Evolutionary conservation across 2,329 filamentous ascomycete genomes (phyloP), one percentile per base, ranked within the genome.

Genomic region (Mariannaea elegans): DNA sequence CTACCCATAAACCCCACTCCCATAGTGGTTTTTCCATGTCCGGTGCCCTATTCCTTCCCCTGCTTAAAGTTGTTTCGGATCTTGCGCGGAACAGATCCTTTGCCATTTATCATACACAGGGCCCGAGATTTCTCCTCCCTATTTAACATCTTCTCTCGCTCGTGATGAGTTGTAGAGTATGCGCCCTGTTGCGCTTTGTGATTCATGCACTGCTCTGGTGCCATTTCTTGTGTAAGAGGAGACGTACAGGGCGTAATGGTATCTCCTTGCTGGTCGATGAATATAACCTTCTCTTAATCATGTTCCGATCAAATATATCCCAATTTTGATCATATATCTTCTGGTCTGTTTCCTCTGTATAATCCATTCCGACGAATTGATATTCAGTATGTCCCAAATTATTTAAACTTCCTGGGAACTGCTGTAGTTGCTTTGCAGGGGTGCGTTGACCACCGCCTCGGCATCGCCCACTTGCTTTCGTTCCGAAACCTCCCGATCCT

Each of bases 401-500:
- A 56, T 69, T 71, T 70, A 72, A 61, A 72, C 64, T 69, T 72
- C 70, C 62, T 67, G 68, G 65, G 64, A 61, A 65, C 65, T 66
- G 65, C 56, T 65, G 60, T 59, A 66, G 62, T 62, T 68, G 66
- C 60, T 73, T 65, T 67, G 80, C 36, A 80, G 80, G 71, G 72
- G 73, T 56, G 75, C 75, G 64, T 91, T 88, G 70, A 94, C 83
- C 81, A 93, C 84, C 73, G 87, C 88, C 78, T 92, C 92, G 56
- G 89, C 89, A 80, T 97, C 94, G 64, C 93, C 94, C 56, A 97
- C 94, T 79, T 97, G 94, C 77, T 91, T 90, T 66, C 94, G 84
- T 80, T 94, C 92, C 59, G 91, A 92, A 60, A 97, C 84, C 78
- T 97, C 94, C 64, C 87, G 68, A 66, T 82, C 84, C 70, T 86